Percentiles rank a stretch among this genome's conserved stretches.
Evolutionary conservation across 805 yeast species (phyloP).

Genomic region (Naumovozyma baii): DNA sequence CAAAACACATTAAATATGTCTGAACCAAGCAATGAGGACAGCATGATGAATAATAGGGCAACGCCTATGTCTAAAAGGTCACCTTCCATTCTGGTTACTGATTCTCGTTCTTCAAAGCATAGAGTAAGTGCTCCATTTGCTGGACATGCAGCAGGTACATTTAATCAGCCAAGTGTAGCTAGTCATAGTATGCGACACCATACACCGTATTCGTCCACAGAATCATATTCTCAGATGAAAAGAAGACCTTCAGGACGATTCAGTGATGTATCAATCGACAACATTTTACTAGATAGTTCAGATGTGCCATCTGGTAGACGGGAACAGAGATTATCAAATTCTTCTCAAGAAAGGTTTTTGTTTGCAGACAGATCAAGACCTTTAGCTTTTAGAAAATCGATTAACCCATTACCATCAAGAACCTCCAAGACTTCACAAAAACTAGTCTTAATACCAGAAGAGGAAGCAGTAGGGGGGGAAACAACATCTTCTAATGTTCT

Average conservation of each 20-base stretch:
- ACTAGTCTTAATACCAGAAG: conserved; percentile 72
- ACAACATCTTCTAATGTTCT: conserved; percentile 34
- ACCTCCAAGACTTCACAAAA: conserved; percentile 81
- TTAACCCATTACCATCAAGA: conserved; percentile 40
- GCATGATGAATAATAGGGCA: background rate
- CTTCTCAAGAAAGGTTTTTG: conserved; percentile 24
- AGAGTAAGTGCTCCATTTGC: conserved; percentile 65
- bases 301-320: conserved; percentile 73
- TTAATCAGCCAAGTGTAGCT: background rate
- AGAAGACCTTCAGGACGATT: conserved; percentile 34
- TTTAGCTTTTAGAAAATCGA: conserved; percentile 15
- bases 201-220: background rate
- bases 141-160: conserved; percentile 38
- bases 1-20: background rate
- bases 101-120: conserved; percentile 55
- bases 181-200: background rate
- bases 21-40: background rate
- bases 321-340: conserved; percentile 35
- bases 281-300: conserved; percentile 64
- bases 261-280: conserved; percentile 73
- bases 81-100: conserved; percentile 90
- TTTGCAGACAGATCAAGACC: conserved; percentile 10
- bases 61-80: conserved; percentile 53
- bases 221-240: background rate
- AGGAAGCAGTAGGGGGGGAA: conserved; percentile 36